A percentile compares a stretch with the other conserved stretches of the same genome.
Conservation (phyloP, 2,329 filamentous ascomycete species). For the Decorospora gaudefroyi region DNA sequence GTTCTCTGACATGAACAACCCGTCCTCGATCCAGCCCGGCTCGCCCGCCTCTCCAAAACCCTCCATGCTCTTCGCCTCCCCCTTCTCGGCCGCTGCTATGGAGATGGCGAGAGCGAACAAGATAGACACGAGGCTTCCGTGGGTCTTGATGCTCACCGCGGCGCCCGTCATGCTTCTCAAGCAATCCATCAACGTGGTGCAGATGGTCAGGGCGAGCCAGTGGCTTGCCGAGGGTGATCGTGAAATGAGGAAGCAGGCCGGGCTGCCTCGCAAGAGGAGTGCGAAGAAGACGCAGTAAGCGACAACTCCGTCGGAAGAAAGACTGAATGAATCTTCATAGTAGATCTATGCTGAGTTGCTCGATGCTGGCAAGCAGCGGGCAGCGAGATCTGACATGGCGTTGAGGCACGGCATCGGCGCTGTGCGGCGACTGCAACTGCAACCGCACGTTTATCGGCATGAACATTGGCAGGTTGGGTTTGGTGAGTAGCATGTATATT, state of each 20-base stretch:
- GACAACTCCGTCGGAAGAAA: background rate
- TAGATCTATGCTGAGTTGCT: no score
- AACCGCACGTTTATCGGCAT: no score
- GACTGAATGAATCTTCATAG: no score
- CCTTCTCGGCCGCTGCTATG: conserved; percentile 88
- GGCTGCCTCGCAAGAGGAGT: conserved; percentile 44
- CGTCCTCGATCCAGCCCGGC: conserved; percentile 60
- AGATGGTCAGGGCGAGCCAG: conserved; percentile 88
- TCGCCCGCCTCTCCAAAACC: conserved; percentile 71
- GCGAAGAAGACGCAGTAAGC: conserved; percentile 34
- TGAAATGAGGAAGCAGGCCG: conserved; percentile 58
- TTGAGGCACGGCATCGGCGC: background rate
- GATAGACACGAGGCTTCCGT: conserved; percentile 64
- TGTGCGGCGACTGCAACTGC: background rate
- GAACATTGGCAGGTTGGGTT: no score
- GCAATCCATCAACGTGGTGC: conserved; percentile 91
- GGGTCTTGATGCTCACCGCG: conserved; percentile 79
- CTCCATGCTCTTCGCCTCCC: conserved; percentile 78
- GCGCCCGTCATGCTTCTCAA: conserved; percentile 88
- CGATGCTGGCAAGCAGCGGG: background rate
- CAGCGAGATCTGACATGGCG: background rate
- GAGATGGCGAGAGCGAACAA: conserved; percentile 93
- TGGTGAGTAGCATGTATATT: conserved; percentile 2
- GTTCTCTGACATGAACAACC: conserved; percentile 63
- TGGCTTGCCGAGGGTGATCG: conserved; percentile 93